phyloP scores from a whole-genome alignment of 345 rosid genomes.

The Cardiospermum halicacabum region DNA sequence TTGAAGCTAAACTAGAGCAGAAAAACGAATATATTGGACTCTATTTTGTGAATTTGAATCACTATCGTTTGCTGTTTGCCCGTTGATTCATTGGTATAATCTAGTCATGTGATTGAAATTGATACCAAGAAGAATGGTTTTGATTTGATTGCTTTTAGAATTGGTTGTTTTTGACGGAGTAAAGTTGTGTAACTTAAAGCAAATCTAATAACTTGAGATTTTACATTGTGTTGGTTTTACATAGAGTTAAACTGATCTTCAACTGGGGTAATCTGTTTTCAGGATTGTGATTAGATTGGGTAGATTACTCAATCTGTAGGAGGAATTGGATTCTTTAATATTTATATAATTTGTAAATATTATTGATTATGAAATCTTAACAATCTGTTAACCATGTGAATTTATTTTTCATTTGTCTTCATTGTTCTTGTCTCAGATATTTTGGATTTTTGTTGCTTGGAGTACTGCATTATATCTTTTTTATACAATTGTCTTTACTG shows the following conservation, averaged over 20 bases:
- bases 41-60: neutral
- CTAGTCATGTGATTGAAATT: neutral
- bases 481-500: neutral
- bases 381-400: neutral
- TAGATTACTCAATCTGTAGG: slow-evolving; percentile 3
- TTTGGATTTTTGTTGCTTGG: neutral
- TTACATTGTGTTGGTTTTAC: neutral
- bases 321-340: neutral
- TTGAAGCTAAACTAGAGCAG: slow-evolving; percentile 1
- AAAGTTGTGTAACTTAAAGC: neutral
- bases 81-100: no score
- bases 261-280: neutral
- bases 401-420: slow-evolving; percentile 11
- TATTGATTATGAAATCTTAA: slow-evolving; percentile 18
- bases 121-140: neutral
- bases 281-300: slow-evolving; percentile 2
- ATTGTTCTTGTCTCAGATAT: slow-evolving; percentile 6
- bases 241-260: slow-evolving; percentile 1
- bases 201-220: neutral
- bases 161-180: neutral
- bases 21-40: neutral
- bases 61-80: no score
- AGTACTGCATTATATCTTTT: slow-evolving; percentile 19
- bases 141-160: neutral
- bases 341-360: neutral